These are phyloP conservation scores for Blastocystis hominis DNA, from an alignment of 352 stramenopile species.

Conservation along the genomic window DNA sequence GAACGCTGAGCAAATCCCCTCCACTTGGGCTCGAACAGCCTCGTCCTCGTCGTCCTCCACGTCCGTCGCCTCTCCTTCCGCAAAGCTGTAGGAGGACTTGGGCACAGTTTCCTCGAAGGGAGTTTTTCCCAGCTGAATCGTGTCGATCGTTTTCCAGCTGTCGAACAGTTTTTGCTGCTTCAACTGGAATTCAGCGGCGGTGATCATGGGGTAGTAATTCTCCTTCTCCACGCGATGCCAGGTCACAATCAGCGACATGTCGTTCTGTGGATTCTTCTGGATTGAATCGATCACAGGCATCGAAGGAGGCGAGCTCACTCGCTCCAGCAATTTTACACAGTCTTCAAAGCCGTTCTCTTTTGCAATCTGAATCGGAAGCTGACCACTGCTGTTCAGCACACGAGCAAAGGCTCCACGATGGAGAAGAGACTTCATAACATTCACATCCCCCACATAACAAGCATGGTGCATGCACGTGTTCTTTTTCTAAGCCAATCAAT, in stretches of 20 bases:
- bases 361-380: not conserved
- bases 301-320: not conserved
- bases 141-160: not conserved
- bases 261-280: not conserved
- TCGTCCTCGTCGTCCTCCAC: not conserved
- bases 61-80: not conserved
- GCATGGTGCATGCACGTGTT: constrained; percentile 29
- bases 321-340: not conserved
- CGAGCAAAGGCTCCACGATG: constrained; percentile 18
- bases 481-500: not conserved
- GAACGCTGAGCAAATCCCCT: not conserved
- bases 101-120: not conserved
- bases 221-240: not conserved
- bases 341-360: not conserved
- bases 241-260: not conserved
- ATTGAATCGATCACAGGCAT: not conserved
- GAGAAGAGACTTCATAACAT: constrained; percentile 20
- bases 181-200: constrained; percentile 12
- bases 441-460: not conserved
- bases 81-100: not conserved
- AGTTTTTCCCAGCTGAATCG: not conserved
- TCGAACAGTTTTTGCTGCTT: constrained; percentile 48
- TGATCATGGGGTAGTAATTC: constrained; percentile 24
- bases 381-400: constrained; percentile 11
- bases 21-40: not conserved